Percentiles rank a stretch among this genome's conserved stretches.
Conservation (phyloP, 345 rosid species). For the Brassica cretica region DNA sequence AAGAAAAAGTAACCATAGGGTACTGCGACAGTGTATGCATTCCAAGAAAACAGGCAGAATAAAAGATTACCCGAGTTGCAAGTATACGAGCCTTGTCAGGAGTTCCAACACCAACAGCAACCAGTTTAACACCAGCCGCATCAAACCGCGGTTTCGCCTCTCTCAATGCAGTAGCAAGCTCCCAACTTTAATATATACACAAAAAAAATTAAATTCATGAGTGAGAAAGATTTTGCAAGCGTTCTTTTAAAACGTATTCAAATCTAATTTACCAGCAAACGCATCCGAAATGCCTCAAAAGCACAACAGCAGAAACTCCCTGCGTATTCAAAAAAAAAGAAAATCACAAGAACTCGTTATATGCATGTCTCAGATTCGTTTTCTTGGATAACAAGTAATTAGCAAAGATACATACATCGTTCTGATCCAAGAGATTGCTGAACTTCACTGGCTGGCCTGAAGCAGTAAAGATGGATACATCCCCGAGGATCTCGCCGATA, state of each 20-base stretch:
- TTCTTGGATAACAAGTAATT: neutral
- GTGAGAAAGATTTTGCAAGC: neutral
- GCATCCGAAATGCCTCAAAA: conserved; percentile 91
- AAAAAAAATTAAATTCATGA: neutral
- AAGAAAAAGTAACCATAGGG: neutral
- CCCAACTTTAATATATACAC: conserved; percentile 59
- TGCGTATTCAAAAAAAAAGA: conserved; percentile 10
- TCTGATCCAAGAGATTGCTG: conserved; percentile 88
- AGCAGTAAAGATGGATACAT: conserved; percentile 62
- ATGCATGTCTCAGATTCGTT: neutral
- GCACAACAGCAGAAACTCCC: conserved; percentile 85
- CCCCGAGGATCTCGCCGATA: conserved; percentile 56
- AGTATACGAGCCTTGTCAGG: conserved; percentile 77
- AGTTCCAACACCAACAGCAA: conserved; percentile 84
- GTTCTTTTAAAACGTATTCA: neutral
- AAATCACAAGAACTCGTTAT: neutral
- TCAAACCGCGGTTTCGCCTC: conserved; percentile 68
- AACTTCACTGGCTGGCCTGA: conserved; percentile 58
- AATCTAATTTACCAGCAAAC: conserved; percentile 61
- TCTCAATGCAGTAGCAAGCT: conserved; percentile 68
- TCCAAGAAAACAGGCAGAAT: neutral
- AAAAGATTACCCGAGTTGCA: conserved; percentile 53
- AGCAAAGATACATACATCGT: conserved; percentile 46
- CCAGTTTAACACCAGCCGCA: conserved; percentile 73
- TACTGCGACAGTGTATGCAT: neutral